Evolutionary conservation across 2,329 filamentous ascomycete species (phyloP).

Genomic region (Clathrospora elynae): DNA sequence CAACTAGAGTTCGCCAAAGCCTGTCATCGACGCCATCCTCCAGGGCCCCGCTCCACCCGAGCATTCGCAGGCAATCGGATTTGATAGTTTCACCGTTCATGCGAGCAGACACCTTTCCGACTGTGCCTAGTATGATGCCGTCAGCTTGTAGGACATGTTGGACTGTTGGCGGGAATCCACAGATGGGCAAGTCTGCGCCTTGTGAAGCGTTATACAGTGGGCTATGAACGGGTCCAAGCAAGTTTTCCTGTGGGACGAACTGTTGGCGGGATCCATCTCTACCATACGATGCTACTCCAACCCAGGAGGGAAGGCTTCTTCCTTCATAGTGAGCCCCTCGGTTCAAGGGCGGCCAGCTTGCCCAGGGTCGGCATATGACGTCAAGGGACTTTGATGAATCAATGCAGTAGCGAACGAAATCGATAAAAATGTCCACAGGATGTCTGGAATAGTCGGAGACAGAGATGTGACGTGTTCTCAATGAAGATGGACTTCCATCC

Average conservation of each 20-base stretch:
- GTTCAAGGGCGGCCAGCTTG: constrained; percentile 8
- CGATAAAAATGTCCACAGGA: constrained; percentile 21
- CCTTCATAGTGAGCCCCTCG: not conserved
- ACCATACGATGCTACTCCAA: not conserved
- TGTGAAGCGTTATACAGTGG: not conserved
- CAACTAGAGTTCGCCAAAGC: constrained; percentile 19
- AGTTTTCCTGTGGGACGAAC: not conserved
- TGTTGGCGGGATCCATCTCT: not conserved
- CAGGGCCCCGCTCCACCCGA: constrained; percentile 1
- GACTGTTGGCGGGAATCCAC: not conserved
- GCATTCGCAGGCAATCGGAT: constrained; percentile 2
- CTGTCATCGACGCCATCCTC: constrained; percentile 1
- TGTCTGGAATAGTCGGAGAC: not conserved
- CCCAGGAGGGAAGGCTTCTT: constrained; percentile 1
- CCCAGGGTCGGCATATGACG: constrained; percentile 48
- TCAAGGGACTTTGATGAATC: constrained; percentile 35
- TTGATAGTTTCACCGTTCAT: constrained; percentile 6
- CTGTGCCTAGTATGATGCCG: constrained; percentile 34
- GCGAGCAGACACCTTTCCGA: not conserved
- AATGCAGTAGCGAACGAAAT: constrained; percentile 31
- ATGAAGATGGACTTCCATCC: not conserved
- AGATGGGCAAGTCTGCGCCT: not conserved
- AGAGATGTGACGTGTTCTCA: not conserved
- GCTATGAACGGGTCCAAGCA: not conserved
- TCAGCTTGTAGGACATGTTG: constrained; percentile 15